These are phyloP conservation scores for Scedosporium dehoogii DNA, from an alignment of 2,329 filamentous ascomycete genomes.

Conservation along the genomic window DNA sequence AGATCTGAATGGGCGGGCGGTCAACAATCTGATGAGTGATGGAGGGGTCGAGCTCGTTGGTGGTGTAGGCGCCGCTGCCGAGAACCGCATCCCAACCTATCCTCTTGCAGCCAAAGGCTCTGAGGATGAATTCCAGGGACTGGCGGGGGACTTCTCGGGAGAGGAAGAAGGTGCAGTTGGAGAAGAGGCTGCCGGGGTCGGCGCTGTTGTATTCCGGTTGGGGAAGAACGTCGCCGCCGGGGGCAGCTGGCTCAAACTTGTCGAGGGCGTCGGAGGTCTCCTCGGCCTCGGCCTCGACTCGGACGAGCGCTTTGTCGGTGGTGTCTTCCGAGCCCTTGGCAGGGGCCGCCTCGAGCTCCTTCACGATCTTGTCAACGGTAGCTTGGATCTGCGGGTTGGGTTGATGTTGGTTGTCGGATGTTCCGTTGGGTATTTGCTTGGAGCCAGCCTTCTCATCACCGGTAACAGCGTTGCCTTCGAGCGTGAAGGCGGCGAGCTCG, in stretches of 20 bases:
- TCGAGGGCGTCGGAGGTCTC: constrained; percentile 60
- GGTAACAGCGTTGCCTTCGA: constrained; percentile 58
- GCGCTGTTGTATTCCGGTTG: constrained; percentile 62
- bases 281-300: constrained; percentile 25
- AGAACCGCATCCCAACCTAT: constrained; percentile 90
- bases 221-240: constrained; percentile 74
- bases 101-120: constrained; percentile 89
- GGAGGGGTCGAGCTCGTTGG: constrained; percentile 72
- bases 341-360: constrained; percentile 51
- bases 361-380: constrained; percentile 59
- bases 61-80: constrained; percentile 86
- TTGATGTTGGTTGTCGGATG: constrained; percentile 39
- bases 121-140: constrained; percentile 84
- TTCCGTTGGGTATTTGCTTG: constrained; percentile 41
- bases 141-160: constrained; percentile 88
- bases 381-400: constrained; percentile 55
- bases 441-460: constrained; percentile 31
- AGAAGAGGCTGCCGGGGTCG: constrained; percentile 68
- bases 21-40: constrained; percentile 98
- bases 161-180: constrained; percentile 82
- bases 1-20: constrained; percentile 62
- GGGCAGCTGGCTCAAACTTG: constrained; percentile 78
- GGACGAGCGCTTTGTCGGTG: constrained; percentile 16
- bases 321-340: constrained; percentile 29
- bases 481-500: constrained; percentile 81